Evolutionary conservation across 176 grass and related monocot genomes (phyloP).

Genomic region (Phoenix dactylifera): DNA sequence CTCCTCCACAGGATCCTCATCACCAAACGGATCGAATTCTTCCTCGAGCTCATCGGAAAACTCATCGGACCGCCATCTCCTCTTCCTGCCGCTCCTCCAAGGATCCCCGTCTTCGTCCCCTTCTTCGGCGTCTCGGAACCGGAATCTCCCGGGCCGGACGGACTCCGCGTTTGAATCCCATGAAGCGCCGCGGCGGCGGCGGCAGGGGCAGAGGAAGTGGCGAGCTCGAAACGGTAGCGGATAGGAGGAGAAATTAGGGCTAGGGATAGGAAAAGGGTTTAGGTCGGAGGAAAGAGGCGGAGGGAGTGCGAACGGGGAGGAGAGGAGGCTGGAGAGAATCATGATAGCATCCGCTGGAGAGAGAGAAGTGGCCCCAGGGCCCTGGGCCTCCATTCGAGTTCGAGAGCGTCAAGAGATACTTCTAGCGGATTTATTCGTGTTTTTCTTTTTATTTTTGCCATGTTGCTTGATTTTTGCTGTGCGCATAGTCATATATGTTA

Average conservation of each 20-base stretch:
- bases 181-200: not conserved
- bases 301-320: no score
- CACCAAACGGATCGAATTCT: not conserved
- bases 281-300: not conserved
- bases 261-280: not conserved
- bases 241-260: not conserved
- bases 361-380: no score
- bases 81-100: not conserved
- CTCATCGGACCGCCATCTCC: conserved; percentile 9
- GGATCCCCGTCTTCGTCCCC: not conserved
- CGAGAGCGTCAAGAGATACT: no score
- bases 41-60: not conserved
- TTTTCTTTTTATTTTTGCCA: no score
- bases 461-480: no score
- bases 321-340: no score
- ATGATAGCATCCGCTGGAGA: no score
- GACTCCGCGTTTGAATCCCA: conserved; percentile 7
- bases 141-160: not conserved
- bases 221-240: not conserved
- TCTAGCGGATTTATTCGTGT: no score
- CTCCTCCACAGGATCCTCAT: not conserved
- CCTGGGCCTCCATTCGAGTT: no score
- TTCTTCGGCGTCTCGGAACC: not conserved
- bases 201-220: not conserved
- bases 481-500: no score